Conservation (phyloP, 106 monocot species). For the Hemerocallis citrina region DNA sequence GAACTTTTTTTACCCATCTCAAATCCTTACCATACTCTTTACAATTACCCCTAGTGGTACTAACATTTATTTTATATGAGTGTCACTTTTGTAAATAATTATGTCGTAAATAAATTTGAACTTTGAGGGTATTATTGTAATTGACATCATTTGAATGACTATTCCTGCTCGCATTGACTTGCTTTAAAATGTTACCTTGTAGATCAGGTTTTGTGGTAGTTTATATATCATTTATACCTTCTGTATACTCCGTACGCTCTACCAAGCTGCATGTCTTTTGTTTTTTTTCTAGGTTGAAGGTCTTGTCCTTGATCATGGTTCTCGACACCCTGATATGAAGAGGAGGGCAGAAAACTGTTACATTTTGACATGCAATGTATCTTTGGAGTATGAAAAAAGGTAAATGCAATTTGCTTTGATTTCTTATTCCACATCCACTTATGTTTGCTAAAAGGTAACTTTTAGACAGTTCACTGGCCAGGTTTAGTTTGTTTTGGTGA, state of each 20-base stretch:
- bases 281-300: constrained; percentile 66
- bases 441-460: background rate
- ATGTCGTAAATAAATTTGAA: too few relatives aligned
- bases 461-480: background rate
- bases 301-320: constrained; percentile 98
- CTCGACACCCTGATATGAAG: constrained; percentile 97
- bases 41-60: too few relatives aligned
- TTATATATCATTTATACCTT: background rate
- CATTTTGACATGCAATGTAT: constrained; percentile 95
- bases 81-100: too few relatives aligned
- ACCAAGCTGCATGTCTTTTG: background rate
- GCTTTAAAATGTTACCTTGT: too few relatives aligned
- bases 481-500: background rate
- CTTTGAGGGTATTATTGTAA: too few relatives aligned
- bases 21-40: too few relatives aligned
- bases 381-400: constrained; percentile 99
- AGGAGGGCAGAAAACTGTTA: constrained; percentile 85
- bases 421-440: background rate
- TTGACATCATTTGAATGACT: too few relatives aligned
- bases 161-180: background rate
- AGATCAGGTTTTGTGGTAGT: too few relatives aligned
- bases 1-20: too few relatives aligned
- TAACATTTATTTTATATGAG: too few relatives aligned
- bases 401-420: constrained; percentile 9
- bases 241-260: background rate